Evolutionary conservation across 306 rosid genomes (phyloP).

Genomic region (Lablab purpureus): DNA sequence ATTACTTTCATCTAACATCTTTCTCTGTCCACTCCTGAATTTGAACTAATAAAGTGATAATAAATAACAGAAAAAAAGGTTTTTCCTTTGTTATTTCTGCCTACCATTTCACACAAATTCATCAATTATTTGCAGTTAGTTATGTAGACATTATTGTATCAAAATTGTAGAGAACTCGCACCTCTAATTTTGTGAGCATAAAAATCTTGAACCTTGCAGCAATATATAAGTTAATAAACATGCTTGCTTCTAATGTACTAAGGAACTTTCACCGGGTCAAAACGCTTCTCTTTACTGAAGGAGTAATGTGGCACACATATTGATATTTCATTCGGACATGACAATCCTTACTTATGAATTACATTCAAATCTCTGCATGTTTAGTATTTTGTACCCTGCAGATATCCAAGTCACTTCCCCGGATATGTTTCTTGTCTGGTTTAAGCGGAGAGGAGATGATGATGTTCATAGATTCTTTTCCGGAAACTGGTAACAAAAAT

Average conservation of each 20-base stretch:
- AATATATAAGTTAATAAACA: slow-evolving; percentile 19
- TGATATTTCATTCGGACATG: slow-evolving; percentile 1
- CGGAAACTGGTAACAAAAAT: slow-evolving; percentile 70
- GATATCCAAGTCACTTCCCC: slow-evolving; percentile 80
- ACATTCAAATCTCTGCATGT: slow-evolving; percentile 29
- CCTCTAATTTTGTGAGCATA: slow-evolving; percentile 28
- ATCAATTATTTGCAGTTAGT: slow-evolving; percentile 8
- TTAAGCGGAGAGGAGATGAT: slow-evolving; percentile 96
- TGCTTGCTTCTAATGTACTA: slow-evolving; percentile 23
- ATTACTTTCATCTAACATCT: slow-evolving; percentile 35
- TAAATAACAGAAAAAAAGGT: slow-evolving; percentile 15
- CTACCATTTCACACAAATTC: not conserved
- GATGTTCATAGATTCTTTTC: slow-evolving; percentile 92
- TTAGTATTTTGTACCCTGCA: slow-evolving; percentile 52
- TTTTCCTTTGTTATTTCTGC: not conserved
- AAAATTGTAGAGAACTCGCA: not conserved
- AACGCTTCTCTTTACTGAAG: not conserved
- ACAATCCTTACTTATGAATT: slow-evolving; percentile 3
- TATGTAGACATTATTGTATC: not conserved
- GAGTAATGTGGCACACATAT: not conserved
- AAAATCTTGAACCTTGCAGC: slow-evolving; percentile 16
- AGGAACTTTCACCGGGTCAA: not conserved
- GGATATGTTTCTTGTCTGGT: slow-evolving; percentile 95
- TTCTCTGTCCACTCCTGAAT: not conserved
- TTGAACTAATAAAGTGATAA: slow-evolving; percentile 25